phyloP scores from a whole-genome alignment of 1,139 yeast genomes.

The Debaryomyces udenii region DNA sequence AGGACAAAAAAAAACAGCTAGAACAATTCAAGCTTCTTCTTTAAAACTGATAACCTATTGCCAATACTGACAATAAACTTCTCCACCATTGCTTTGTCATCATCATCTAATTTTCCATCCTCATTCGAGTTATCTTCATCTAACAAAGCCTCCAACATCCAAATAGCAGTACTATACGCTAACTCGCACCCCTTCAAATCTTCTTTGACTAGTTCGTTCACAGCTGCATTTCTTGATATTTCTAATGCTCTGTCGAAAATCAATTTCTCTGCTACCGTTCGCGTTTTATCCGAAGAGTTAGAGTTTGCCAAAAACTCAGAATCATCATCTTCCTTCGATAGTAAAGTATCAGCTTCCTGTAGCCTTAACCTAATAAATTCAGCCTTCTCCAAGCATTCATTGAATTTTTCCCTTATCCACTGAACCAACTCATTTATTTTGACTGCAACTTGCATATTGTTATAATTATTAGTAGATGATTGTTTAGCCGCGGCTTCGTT shows the following conservation, averaged over 20 bases:
- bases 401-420: slow-evolving; percentile 88
- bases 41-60: slow-evolving; percentile 62
- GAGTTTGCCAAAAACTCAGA: slow-evolving; percentile 13
- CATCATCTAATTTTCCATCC: slow-evolving; percentile 57
- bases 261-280: slow-evolving; percentile 75
- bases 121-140: slow-evolving; percentile 50
- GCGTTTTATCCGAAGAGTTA: slow-evolving; percentile 12
- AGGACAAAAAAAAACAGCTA: neutral
- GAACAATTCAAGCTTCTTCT: slow-evolving; percentile 39
- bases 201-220: slow-evolving; percentile 76
- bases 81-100: slow-evolving; percentile 74
- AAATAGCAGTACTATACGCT: slow-evolving; percentile 86
- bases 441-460: slow-evolving; percentile 25
- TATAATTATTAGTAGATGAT: slow-evolving; percentile 4
- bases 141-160: slow-evolving; percentile 91
- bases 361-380: slow-evolving; percentile 67
- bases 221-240: slow-evolving; percentile 89
- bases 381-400: slow-evolving; percentile 86
- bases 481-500: slow-evolving; percentile 10
- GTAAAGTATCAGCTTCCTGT: slow-evolving; percentile 49
- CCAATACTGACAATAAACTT: slow-evolving; percentile 77
- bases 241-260: slow-evolving; percentile 92
- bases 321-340: slow-evolving; percentile 17
- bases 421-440: slow-evolving; percentile 82
- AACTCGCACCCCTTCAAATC: slow-evolving; percentile 81